These are phyloP conservation scores for Westerdykella sp. DNA, from an alignment of 2,329 filamentous ascomycete species.

Conservation along the genomic window DNA sequence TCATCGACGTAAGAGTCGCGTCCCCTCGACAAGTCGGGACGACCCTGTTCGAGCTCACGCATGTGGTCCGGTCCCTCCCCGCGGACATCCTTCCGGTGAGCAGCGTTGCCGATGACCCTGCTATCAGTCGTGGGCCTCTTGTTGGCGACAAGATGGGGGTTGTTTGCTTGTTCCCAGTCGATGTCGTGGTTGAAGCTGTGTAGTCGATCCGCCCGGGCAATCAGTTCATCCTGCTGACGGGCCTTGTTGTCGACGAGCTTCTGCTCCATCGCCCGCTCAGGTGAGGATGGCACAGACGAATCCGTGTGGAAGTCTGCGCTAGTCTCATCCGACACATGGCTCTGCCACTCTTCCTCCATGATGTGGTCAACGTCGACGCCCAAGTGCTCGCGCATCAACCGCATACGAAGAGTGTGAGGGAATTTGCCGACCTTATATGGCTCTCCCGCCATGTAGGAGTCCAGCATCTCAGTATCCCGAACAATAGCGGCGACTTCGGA, in stretches of 20 bases:
- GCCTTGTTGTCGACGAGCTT: conserved; percentile 37
- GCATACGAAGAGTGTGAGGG: conserved; percentile 84
- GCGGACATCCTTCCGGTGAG: conserved; percentile 68
- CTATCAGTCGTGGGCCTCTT: conserved; percentile 53
- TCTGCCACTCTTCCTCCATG: conserved; percentile 30
- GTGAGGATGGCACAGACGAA: conserved; percentile 29
- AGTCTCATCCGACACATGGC: conserved; percentile 50
- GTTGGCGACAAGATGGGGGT: conserved; percentile 50
- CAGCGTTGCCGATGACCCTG: conserved; percentile 54
- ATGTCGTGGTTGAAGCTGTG: conserved; percentile 73
- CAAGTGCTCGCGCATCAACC: conserved; percentile 92
- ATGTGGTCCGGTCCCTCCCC: conserved; percentile 74
- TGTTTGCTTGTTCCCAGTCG: conserved; percentile 54
- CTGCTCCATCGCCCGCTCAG: conserved; percentile 34
- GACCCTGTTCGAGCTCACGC: conserved; percentile 45
- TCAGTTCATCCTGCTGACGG: conserved; percentile 50
- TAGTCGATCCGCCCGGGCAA: conserved; percentile 51
- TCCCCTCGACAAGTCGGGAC: conserved; percentile 55
- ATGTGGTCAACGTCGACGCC: conserved; percentile 93
- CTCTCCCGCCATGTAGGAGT: conserved; percentile 82
- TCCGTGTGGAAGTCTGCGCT: conserved; percentile 54
- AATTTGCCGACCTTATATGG: conserved; percentile 89
- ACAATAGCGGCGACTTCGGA: conserved; percentile 89
- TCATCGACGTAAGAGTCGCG: conserved; percentile 66
- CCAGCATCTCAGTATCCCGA: conserved; percentile 86